Percentiles rank a stretch among this genome's conserved stretches.
These are phyloP conservation scores for Phytophthora rubi DNA, from an alignment of 352 stramenopile genomes.

Conservation along the genomic window DNA sequence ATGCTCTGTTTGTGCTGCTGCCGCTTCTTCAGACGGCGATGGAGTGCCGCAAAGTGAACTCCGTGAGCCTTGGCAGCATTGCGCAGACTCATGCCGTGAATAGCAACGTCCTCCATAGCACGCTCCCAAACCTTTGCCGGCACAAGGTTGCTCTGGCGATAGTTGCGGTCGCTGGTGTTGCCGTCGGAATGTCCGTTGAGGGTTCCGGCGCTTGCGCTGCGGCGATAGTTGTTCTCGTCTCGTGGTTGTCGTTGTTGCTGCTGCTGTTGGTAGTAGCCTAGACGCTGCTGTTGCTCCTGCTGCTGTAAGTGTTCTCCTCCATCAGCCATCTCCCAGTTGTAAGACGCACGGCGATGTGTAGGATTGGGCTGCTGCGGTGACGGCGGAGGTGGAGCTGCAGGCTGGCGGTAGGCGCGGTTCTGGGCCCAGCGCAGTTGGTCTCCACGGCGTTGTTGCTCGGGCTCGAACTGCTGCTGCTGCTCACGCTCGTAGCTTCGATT, in stretches of 20 bases:
- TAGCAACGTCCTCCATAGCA: conserved; percentile 71
- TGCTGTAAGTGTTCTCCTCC: neutral
- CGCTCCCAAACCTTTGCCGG: conserved; percentile 67
- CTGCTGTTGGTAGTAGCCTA: conserved; percentile 13
- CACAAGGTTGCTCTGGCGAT: conserved; percentile 63
- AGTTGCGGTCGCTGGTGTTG: conserved; percentile 42
- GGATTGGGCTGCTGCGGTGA: conserved; percentile 20
- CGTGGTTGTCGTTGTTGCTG: conserved; percentile 7
- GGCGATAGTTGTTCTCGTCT: conserved; percentile 23
- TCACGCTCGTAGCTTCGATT: conserved; percentile 26
- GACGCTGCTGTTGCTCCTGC: conserved; percentile 7
- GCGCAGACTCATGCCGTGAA: conserved; percentile 74
- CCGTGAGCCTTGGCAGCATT: conserved; percentile 64
- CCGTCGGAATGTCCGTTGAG: conserved; percentile 30
- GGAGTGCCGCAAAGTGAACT: conserved; percentile 72
- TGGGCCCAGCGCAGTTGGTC: conserved; percentile 23
- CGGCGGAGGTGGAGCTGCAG: conserved; percentile 17
- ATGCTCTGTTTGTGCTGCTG: conserved; percentile 48
- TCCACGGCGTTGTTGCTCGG: conserved; percentile 24
- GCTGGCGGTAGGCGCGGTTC: conserved; percentile 33
- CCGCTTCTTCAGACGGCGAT: conserved; percentile 74
- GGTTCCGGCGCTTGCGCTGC: conserved; percentile 27
- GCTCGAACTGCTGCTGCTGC: conserved; percentile 29
- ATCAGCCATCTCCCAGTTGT: conserved; percentile 16
- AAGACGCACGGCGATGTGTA: conserved; percentile 10